Percentiles rank a stretch among this genome's conserved stretches.
phyloP scores from a whole-genome alignment of 192 early-diverging fungal genomes.

The Glomus cerebriforme region DNA sequence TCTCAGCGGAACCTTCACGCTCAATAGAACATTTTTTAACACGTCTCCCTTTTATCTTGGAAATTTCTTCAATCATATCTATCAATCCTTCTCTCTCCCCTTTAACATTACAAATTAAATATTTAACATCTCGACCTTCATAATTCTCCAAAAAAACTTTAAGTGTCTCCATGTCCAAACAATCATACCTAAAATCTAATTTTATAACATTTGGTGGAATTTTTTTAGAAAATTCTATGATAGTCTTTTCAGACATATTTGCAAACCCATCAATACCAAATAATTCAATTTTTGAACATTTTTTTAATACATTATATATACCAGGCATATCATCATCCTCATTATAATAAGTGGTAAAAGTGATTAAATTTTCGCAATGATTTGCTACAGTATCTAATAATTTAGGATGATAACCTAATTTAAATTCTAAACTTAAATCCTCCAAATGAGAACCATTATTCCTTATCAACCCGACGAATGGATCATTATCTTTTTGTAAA shows the following conservation, averaged over 20 bases:
- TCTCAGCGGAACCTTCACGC: neutral
- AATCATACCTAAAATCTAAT: neutral
- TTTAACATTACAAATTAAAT: neutral
- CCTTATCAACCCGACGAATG: neutral
- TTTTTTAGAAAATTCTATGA: neutral
- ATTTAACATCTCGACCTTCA: neutral
- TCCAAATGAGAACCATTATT: neutral
- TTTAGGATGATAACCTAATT: neutral
- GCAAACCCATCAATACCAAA: neutral
- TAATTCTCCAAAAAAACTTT: neutral
- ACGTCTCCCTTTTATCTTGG: neutral
- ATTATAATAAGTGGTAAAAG: neutral
- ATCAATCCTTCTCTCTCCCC: neutral
- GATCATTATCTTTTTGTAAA: neutral
- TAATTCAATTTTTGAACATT: neutral
- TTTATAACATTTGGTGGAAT: neutral
- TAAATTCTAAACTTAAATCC: neutral
- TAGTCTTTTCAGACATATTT: neutral
- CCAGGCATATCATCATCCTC: neutral
- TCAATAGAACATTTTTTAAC: neutral
- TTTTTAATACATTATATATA: neutral
- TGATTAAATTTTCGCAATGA: neutral
- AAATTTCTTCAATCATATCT: neutral
- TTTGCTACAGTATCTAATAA: neutral
- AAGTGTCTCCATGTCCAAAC: neutral